Conservation (phyloP, 2,329 filamentous ascomycete genomes). For the Simplicillium aogashimaense region DNA sequence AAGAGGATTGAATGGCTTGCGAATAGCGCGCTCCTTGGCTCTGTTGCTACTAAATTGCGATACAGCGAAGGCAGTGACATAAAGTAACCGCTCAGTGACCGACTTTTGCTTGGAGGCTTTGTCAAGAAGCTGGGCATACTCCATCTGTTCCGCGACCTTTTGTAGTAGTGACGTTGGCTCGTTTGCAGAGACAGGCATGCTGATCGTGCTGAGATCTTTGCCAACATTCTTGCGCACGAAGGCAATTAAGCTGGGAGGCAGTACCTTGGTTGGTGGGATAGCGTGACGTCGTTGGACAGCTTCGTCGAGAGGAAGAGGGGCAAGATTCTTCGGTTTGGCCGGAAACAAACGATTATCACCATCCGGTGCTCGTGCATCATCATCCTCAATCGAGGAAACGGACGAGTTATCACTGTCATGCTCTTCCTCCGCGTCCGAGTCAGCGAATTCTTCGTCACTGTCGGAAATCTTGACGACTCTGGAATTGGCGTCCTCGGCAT, state of each 20-base stretch:
- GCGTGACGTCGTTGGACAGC: conserved; percentile 56
- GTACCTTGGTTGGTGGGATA: conserved; percentile 63
- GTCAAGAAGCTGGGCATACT: conserved; percentile 81
- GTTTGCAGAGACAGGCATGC: conserved; percentile 95
- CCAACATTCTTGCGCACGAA: conserved; percentile 96
- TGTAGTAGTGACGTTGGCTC: conserved; percentile 85
- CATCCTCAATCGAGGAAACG: conserved; percentile 48
- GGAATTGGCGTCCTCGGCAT: conserved; percentile 60
- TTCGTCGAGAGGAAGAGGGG: conserved; percentile 64
- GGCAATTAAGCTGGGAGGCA: conserved; percentile 83
- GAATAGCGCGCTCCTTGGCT: conserved; percentile 81
- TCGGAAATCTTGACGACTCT: conserved; percentile 66
- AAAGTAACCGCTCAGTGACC: conserved; percentile 61
- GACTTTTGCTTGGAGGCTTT: conserved; percentile 55
- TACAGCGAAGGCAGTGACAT: conserved; percentile 83
- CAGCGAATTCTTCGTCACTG: conserved; percentile 56
- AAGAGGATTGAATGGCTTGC: conserved; percentile 96
- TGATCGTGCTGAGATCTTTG: conserved; percentile 92
- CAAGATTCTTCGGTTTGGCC: conserved; percentile 61
- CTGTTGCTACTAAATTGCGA: conserved; percentile 75
- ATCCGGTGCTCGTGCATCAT: conserved; percentile 47
- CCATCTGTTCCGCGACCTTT: conserved; percentile 78
- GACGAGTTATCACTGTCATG: conserved; percentile 46
- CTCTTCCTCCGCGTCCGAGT: conserved; percentile 45
- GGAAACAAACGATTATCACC: conserved; percentile 61